phyloP scores from a whole-genome alignment of 306 rosid species.

The Senna siamea region DNA sequence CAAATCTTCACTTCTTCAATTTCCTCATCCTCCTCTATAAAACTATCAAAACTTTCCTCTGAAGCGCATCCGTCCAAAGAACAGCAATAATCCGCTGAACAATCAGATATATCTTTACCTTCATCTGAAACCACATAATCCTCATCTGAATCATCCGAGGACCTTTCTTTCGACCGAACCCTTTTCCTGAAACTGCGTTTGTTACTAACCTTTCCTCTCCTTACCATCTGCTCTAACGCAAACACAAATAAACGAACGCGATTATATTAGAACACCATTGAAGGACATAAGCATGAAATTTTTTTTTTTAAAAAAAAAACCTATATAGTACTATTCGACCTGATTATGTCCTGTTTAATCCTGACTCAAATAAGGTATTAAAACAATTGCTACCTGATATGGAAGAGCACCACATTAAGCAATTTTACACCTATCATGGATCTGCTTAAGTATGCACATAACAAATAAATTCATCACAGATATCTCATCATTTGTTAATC shows the following conservation, averaged over 20 bases:
- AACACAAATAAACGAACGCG: slow-evolving; percentile 24
- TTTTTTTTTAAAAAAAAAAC: background rate
- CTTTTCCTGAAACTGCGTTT: slow-evolving; percentile 46
- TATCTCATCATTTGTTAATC: slow-evolving; percentile 32
- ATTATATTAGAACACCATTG: slow-evolving; percentile 35
- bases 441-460: slow-evolving; percentile 44
- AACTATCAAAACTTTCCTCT: slow-evolving; percentile 61
- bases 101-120: slow-evolving; percentile 62
- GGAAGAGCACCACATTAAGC: slow-evolving; percentile 17
- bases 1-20: slow-evolving; percentile 40
- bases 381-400: slow-evolving; percentile 25
- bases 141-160: slow-evolving; percentile 92
- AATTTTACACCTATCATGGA: slow-evolving; percentile 42
- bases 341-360: background rate
- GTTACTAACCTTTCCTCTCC: slow-evolving; percentile 71
- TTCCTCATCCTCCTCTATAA: slow-evolving; percentile 51
- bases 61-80: slow-evolving; percentile 65
- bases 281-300: slow-evolving; percentile 28
- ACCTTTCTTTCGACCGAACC: slow-evolving; percentile 54
- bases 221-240: slow-evolving; percentile 72
- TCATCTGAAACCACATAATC: slow-evolving; percentile 84
- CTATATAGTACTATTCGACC: background rate
- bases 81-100: slow-evolving; percentile 60
- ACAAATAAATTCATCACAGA: slow-evolving; percentile 5
- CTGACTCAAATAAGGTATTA: slow-evolving; percentile 7